Evolutionary conservation across 306 rosid species (phyloP).

Genomic region (Citrullus colocynthis): DNA sequence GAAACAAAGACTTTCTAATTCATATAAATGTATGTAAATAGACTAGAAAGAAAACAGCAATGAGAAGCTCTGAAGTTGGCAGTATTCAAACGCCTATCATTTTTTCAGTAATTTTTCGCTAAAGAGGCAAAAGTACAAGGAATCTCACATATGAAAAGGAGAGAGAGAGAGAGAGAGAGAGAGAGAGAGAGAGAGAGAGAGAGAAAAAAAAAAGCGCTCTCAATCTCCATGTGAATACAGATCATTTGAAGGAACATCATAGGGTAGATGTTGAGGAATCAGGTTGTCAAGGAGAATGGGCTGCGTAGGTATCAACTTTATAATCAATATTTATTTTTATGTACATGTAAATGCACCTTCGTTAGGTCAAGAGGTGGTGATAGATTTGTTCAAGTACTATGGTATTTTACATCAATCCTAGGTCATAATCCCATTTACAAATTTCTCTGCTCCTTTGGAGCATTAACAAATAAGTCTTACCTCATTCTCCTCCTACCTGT

Average conservation of each 20-base stretch:
- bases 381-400: neutral
- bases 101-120: neutral
- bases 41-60: neutral
- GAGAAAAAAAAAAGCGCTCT: neutral
- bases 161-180: no score
- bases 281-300: neutral
- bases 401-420: neutral
- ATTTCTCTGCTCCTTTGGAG: neutral
- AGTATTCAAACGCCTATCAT: neutral
- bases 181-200: no score
- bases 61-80: neutral
- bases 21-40: neutral
- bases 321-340: neutral
- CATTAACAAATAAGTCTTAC: conserved; percentile 3
- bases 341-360: neutral
- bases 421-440: neutral
- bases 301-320: neutral
- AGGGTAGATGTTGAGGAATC: neutral
- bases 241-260: neutral
- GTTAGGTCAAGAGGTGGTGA: neutral
- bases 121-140: neutral
- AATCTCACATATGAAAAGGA: neutral
- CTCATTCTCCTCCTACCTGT: conserved; percentile 14
- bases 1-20: neutral
- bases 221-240: neutral